Conservation (phyloP, 2,329 filamentous ascomycete genomes). For the Fusarium paranaense region DNA sequence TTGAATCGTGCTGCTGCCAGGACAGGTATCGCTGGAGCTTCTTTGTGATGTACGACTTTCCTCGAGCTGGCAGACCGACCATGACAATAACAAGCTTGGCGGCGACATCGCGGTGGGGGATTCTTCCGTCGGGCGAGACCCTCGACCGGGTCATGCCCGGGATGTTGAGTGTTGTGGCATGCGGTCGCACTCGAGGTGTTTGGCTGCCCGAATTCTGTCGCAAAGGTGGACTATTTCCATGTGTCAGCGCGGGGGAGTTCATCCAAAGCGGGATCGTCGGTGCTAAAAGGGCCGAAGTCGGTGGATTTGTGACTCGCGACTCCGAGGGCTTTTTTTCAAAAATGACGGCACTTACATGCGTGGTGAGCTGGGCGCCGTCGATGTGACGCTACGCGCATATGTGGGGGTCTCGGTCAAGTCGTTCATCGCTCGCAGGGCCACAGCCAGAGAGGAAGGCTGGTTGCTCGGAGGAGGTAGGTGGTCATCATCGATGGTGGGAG, state of each 20-base stretch:
- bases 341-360: slow-evolving; percentile 62
- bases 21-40: slow-evolving; percentile 95
- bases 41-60: slow-evolving; percentile 99
- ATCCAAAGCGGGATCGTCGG: slow-evolving; percentile 29
- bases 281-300: slow-evolving; percentile 37
- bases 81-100: slow-evolving; percentile 98
- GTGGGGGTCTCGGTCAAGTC: slow-evolving; percentile 65
- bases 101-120: slow-evolving; percentile 92
- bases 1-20: slow-evolving; percentile 96
- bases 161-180: slow-evolving; percentile 96
- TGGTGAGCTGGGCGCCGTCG: slow-evolving; percentile 69
- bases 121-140: slow-evolving; percentile 94
- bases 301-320: slow-evolving; percentile 37
- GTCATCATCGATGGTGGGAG: slow-evolving; percentile 48
- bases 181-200: slow-evolving; percentile 81
- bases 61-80: slow-evolving; percentile 94
- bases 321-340: slow-evolving; percentile 10
- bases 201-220: slow-evolving; percentile 80
- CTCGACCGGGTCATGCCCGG: slow-evolving; percentile 95
- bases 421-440: slow-evolving; percentile 56
- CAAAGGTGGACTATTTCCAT: slow-evolving; percentile 67
- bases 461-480: slow-evolving; percentile 43
- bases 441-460: slow-evolving; percentile 51
- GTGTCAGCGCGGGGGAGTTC: slow-evolving; percentile 34
- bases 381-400: slow-evolving; percentile 67